Conservation (phyloP, 208 protist genomes). For the Leptomonas seymouri region DNA sequence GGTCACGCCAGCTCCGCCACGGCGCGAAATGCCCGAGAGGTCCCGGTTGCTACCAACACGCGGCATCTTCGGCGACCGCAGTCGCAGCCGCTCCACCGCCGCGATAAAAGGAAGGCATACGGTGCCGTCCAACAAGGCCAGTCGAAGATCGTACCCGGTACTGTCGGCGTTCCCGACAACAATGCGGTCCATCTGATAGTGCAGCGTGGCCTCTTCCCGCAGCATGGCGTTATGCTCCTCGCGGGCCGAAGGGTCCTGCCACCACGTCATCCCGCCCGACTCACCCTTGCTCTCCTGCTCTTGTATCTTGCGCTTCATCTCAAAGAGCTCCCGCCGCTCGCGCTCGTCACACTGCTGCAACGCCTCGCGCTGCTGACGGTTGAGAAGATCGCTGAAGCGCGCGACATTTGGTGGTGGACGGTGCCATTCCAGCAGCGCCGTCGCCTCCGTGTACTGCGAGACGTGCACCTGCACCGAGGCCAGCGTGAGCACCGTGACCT, state of each 20-base stretch:
- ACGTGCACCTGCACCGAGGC: conserved; percentile 56
- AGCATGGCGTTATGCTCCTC: conserved; percentile 74
- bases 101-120: conserved; percentile 56
- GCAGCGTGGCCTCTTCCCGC: conserved; percentile 70
- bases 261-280: conserved; percentile 32
- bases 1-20: not conserved
- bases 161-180: conserved; percentile 53
- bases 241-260: conserved; percentile 54
- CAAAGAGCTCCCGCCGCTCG: conserved; percentile 80
- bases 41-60: conserved; percentile 14
- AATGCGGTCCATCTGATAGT: conserved; percentile 74
- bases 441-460: conserved; percentile 74
- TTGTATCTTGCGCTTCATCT: conserved; percentile 82
- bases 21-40: conserved; percentile 5
- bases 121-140: conserved; percentile 37
- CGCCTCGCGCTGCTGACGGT: conserved; percentile 43
- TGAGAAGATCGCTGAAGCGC: conserved; percentile 59
- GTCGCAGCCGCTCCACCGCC: conserved; percentile 30
- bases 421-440: conserved; percentile 67
- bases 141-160: conserved; percentile 61
- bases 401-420: conserved; percentile 49
- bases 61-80: conserved; percentile 10
- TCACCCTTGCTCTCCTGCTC: conserved; percentile 72
- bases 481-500: conserved; percentile 84
- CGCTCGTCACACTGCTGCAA: conserved; percentile 77